Evolutionary conservation across 2,329 filamentous ascomycete genomes (phyloP).

Genomic region (Venturiaceae sp.): DNA sequence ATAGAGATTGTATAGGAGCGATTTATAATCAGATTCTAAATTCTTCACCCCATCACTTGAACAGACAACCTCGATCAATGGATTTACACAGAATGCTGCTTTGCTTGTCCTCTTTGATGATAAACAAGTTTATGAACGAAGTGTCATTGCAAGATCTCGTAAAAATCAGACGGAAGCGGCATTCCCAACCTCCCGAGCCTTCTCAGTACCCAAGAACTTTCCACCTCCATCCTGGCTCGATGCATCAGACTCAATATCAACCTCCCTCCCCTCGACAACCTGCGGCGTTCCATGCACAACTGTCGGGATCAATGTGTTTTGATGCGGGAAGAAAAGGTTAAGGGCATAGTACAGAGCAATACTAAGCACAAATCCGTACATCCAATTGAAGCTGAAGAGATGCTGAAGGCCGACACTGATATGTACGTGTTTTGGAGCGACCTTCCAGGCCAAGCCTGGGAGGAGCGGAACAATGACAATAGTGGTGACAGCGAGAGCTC

Average conservation of each 20-base stretch:
- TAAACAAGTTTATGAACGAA: too few species aligned
- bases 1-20: too few species aligned
- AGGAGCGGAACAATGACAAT: constrained; percentile 12
- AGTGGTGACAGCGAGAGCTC: constrained; percentile 13
- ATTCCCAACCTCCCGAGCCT: not conserved
- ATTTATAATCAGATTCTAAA: too few species aligned
- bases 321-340: constrained; percentile 9
- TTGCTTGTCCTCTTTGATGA: too few species aligned
- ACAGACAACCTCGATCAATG: too few species aligned
- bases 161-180: not conserved
- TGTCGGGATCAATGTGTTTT: not conserved
- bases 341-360: constrained; percentile 2
- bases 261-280: not conserved
- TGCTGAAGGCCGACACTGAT: not conserved
- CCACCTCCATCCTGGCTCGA: not conserved
- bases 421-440: not conserved
- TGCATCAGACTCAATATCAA: not conserved
- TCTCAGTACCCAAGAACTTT: not conserved
- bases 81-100: too few species aligned
- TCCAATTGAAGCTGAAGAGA: not conserved
- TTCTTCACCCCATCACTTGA: too few species aligned
- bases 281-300: not conserved
- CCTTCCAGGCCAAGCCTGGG: constrained; percentile 11
- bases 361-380: not conserved
- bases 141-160: too few species aligned